Evolutionary conservation across 2,329 filamentous ascomycete genomes (phyloP).

Genomic region (Cladophialophora immunda): DNA sequence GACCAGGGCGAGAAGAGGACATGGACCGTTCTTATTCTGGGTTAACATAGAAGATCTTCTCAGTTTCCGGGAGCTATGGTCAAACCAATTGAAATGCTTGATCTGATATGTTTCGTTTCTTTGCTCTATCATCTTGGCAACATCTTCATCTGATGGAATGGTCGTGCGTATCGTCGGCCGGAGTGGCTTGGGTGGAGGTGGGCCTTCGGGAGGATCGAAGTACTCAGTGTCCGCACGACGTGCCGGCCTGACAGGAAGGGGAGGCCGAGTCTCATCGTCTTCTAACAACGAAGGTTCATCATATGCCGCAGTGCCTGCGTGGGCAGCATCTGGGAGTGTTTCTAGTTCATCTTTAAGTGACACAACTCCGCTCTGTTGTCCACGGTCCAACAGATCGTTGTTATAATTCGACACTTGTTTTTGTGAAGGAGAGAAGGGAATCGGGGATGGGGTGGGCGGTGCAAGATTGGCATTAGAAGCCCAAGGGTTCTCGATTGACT

Average conservation of each 20-base stretch:
- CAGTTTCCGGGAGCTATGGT: conserved; percentile 69
- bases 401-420: conserved; percentile 34
- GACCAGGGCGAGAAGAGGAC: conserved; percentile 88
- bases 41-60: conserved; percentile 86
- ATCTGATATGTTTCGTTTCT: conserved; percentile 86
- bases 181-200: conserved; percentile 34
- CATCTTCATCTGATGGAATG: conserved; percentile 43
- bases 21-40: conserved; percentile 94
- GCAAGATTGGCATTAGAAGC: conserved; percentile 23
- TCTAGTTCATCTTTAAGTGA: conserved; percentile 31
- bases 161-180: conserved; percentile 30
- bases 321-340: conserved; percentile 29
- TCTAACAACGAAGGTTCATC: conserved; percentile 38
- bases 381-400: conserved; percentile 36
- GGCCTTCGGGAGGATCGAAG: conserved; percentile 31
- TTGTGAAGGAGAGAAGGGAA: conserved; percentile 36
- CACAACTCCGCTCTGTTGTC: conserved; percentile 31
- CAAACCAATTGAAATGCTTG: conserved; percentile 87
- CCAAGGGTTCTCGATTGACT: conserved; percentile 37
- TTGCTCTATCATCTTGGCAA: conserved; percentile 53
- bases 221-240: conserved; percentile 26
- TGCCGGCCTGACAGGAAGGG: conserved; percentile 26
- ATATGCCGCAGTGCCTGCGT: not conserved
- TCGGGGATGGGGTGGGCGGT: conserved; percentile 31
- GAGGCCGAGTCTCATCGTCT: conserved; percentile 35